Base-by-base conservation (phyloP, 169 alveolate genomes). In the Toxoplasma gondii region DNA sequence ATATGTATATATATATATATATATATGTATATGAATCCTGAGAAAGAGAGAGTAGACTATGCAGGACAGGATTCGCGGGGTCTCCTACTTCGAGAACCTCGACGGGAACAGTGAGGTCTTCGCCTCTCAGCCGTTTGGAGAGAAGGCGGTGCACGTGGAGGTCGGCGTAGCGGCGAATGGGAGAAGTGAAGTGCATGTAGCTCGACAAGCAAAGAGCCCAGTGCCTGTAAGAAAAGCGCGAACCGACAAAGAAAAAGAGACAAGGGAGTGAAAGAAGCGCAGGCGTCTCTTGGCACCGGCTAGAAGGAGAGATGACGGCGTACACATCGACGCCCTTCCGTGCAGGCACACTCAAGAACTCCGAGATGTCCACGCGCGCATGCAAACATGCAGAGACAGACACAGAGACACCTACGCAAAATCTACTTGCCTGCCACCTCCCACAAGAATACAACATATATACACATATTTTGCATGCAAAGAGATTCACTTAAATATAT, bases 171-270 rank as follows among this genome's bases (percentile, higher is more conserved):
- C 99, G 97, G 96, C 99, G 98, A 88, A 99, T 99, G 5, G 99
- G 99, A n/a, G 99, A 98, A 19, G 99, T 99, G 96, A 99, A 99
- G 96, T 99, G 99, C 45, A 99, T 98, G 95, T 99, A 99, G 49
- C 98, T 96, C 69, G 98, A 99, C 90, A 98, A 98, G 0, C 99
- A 99, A 43, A 99, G 96, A 74, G 99, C 99, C 98, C 99, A 99
- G 96, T 99, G 99, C 38, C 96, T 94, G 94, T 80, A 31, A 80
- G 53, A 31, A 41, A 80, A 27, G 34, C 53, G 24, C 27, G 45
- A 31, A 80, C 53, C 27, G 53, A 4, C 44, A 22, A 80, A 22
- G 34, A 27, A 38, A 31, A 22, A 43, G 43, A 74, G 44, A 44
- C 17, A 74, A 36, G 31, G n/a, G 43, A 22, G 2, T 12, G 43